phyloP scores from a whole-genome alignment of 2,329 filamentous ascomycete genomes.

The Ophiognomonia clavigignenti-juglandacearum region DNA sequence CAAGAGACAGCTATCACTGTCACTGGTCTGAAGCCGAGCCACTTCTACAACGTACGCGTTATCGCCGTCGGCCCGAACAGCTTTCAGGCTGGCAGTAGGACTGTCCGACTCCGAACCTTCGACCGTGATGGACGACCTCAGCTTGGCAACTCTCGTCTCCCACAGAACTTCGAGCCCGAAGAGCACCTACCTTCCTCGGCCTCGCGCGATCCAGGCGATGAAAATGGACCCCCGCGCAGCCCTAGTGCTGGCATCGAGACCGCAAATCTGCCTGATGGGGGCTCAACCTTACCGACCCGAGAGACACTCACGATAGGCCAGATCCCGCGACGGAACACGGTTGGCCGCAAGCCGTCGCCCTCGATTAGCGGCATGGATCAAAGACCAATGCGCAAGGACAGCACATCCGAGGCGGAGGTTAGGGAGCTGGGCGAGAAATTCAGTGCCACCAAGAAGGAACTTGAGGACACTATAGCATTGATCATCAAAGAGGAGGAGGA shows the following conservation, averaged over 20 bases:
- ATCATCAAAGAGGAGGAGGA: constrained; percentile 70
- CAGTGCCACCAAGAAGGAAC: constrained; percentile 75
- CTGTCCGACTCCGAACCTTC: constrained; percentile 79
- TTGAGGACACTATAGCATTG: constrained; percentile 69
- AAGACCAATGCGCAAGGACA: constrained; percentile 37
- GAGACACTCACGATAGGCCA: constrained; percentile 50
- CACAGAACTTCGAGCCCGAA: constrained; percentile 51
- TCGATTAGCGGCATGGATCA: constrained; percentile 56
- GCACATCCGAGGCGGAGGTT: constrained; percentile 57
- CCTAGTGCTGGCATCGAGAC: constrained; percentile 58
- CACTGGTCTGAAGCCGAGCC: constrained; percentile 76
- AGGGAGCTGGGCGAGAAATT: constrained; percentile 78
- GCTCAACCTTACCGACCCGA: constrained; percentile 55
- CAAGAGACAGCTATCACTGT: constrained; percentile 87
- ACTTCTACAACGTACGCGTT: constrained; percentile 90
- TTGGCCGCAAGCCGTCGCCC: constrained; percentile 72
- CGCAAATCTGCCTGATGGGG: constrained; percentile 55
- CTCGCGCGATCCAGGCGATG: constrained; percentile 41
- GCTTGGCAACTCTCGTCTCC: constrained; percentile 50
- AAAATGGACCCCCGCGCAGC: constrained; percentile 42
- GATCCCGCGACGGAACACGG: constrained; percentile 56
- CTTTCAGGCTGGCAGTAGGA: constrained; percentile 83
- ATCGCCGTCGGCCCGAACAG: constrained; percentile 88
- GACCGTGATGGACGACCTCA: constrained; percentile 59
- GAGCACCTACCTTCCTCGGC: constrained; percentile 36